Base-by-base conservation (phyloP, 31 red algal genomes). In the Odonthalia washingtoniensis region DNA sequence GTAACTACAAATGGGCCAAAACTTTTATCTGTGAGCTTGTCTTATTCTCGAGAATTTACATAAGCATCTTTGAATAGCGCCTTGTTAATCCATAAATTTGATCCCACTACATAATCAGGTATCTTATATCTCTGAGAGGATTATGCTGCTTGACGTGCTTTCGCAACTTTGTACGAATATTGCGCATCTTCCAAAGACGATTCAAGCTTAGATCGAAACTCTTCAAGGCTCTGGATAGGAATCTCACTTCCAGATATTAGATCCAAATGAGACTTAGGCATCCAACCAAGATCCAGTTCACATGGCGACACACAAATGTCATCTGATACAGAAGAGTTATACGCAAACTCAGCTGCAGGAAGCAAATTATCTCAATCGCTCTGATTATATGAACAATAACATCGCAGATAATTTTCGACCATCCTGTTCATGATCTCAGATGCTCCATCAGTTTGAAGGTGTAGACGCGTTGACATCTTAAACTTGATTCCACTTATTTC, bases 401-500 rank as follows among this genome's bases (percentile, higher is more conserved):
- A 82, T 9, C 78, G 49, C 32, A 82, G 53, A 82, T 82, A 82
- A 60, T 67, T 82, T 41, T 82, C 57, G 43, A 77, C 28, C 21
- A 77, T 77, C 14, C 33, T 5, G 28, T 77, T 77, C 73, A 83
- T 70, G 32, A 65, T 76, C 60, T 87, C 83, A 36, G 83, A 77
- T 2, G 70, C 70, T 39, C 83, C 83, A 74, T 77, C 83, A 5
- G 83, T 87, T 46, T 87, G 83, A 3, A 46, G 83, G 38, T 87
- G 83, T 5, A 33, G 38, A 34, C 40, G 64, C 2, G 83, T 39
- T 18, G 40, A 64, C 83, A 87, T 87, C 72, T 87, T 40, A 6
- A 64, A 65, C 2, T 57, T 5, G 43, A 77, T 43, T 17, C 70
- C 70, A 76, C 83, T 45, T 5, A 75, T 18, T 69, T 40, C 18